These are phyloP conservation scores for Phytomonas sp. DNA, from an alignment of 208 protist species.

Conservation along the genomic window DNA sequence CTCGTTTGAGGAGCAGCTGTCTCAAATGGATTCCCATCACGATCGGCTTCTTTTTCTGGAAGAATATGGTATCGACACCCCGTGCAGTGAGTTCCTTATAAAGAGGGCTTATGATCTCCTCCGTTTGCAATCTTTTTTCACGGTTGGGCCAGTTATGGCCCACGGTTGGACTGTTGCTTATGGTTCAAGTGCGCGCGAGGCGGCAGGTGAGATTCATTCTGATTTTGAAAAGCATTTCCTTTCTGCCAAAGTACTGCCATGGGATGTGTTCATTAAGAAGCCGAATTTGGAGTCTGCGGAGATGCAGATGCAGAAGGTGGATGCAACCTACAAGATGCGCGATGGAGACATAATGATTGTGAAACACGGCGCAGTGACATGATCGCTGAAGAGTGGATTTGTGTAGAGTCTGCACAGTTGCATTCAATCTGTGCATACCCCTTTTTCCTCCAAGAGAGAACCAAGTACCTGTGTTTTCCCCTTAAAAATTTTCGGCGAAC, in stretches of 20 bases:
- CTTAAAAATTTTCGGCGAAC: background rate
- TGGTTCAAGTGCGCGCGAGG: constrained; percentile 49
- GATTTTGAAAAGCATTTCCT: constrained; percentile 78
- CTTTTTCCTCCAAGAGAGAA: background rate
- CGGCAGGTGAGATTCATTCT: constrained; percentile 76
- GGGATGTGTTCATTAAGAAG: constrained; percentile 40
- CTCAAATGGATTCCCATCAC: constrained; percentile 48
- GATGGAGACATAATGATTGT: constrained; percentile 84
- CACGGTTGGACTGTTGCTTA: constrained; percentile 52
- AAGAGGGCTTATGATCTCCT: constrained; percentile 47
- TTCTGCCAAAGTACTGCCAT: constrained; percentile 57
- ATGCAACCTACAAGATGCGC: constrained; percentile 55
- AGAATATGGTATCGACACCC: constrained; percentile 67
- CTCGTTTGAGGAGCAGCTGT: constrained; percentile 74
- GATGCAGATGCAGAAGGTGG: constrained; percentile 61
- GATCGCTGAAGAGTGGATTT: constrained; percentile 3
- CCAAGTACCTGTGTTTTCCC: background rate
- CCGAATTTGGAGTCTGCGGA: constrained; percentile 68
- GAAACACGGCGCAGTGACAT: constrained; percentile 41
- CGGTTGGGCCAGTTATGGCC: constrained; percentile 78
- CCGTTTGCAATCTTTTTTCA: constrained; percentile 80
- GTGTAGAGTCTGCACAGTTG: background rate
- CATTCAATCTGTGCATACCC: background rate
- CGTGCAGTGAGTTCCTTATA: constrained; percentile 64
- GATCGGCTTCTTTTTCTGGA: constrained; percentile 66